Percentiles rank a stretch among this genome's conserved stretches.
Evolutionary conservation across 1,284 basidiomycete genomes (phyloP).

Genomic region (Thecaphora frezii): DNA sequence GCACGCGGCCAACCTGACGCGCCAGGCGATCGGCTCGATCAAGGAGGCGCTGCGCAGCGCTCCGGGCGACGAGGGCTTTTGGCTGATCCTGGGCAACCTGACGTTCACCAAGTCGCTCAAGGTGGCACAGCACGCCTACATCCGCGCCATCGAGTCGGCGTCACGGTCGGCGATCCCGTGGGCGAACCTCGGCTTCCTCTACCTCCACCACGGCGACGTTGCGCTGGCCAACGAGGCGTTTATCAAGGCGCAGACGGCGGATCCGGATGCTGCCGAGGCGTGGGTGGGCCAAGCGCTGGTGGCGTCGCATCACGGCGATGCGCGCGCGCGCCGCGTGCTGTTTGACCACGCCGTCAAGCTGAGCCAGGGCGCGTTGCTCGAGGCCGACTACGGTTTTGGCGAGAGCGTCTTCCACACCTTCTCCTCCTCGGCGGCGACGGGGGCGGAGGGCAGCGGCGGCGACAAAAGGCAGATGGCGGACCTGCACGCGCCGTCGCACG

Average conservation of each 20-base stretch:
- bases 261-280: constrained; percentile 84
- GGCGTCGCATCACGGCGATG: constrained; percentile 70
- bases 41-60: constrained; percentile 76
- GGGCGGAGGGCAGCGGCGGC: constrained; percentile 64
- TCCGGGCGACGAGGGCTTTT: constrained; percentile 74
- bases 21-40: constrained; percentile 68
- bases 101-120: constrained; percentile 71
- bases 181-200: constrained; percentile 88
- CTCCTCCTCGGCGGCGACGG: constrained; percentile 51
- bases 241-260: constrained; percentile 81
- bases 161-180: constrained; percentile 69
- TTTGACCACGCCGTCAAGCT: constrained; percentile 81
- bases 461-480: constrained; percentile 3
- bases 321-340: constrained; percentile 69
- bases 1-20: constrained; percentile 61
- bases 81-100: constrained; percentile 79
- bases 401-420: constrained; percentile 67
- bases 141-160: constrained; percentile 83
- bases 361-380: constrained; percentile 69
- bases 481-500: constrained; percentile 68
- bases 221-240: constrained; percentile 86
- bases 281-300: constrained; percentile 93
- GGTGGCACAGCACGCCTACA: constrained; percentile 85
- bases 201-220: constrained; percentile 76
- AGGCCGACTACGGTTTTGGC: constrained; percentile 81